phyloP scores from a whole-genome alignment of 768 basidiomycete genomes.

The Lactarius hatsudake region DNA sequence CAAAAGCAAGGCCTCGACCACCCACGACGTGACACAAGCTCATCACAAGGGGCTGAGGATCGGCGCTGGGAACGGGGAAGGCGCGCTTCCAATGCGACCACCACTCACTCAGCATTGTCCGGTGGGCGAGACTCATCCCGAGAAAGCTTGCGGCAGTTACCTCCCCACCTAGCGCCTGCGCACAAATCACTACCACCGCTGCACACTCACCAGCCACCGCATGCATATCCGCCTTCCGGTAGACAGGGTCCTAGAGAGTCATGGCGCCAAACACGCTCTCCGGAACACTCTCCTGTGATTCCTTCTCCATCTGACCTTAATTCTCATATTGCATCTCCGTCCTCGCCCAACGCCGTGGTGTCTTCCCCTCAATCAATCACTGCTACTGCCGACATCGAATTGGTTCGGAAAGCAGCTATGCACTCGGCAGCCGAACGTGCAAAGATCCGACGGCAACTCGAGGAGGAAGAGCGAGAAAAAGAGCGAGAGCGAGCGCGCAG shows the following conservation, averaged over 20 bases:
- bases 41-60: conserved; percentile 24
- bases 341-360: conserved; percentile 26
- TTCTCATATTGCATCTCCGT: conserved; percentile 17
- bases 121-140: conserved; percentile 23
- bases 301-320: conserved; percentile 6
- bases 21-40: conserved; percentile 27
- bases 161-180: conserved; percentile 21
- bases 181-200: conserved; percentile 19
- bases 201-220: conserved; percentile 20
- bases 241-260: conserved; percentile 22
- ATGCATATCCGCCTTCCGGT: conserved; percentile 11
- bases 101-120: conserved; percentile 18
- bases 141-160: conserved; percentile 28
- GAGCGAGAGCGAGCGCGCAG: conserved; percentile 75
- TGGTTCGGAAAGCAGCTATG: conserved; percentile 74
- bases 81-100: conserved; percentile 23
- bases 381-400: conserved; percentile 47
- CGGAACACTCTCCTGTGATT: conserved; percentile 21
- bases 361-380: conserved; percentile 25
- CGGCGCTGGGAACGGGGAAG: conserved; percentile 26
- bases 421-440: conserved; percentile 83
- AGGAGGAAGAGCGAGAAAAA: conserved; percentile 79
- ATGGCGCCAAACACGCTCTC: conserved; percentile 24
- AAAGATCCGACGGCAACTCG: conserved; percentile 71
- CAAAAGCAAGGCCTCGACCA: conserved; percentile 48